These are phyloP conservation scores for Cercospora janseana DNA, from an alignment of 2,329 filamentous ascomycete genomes.

Conservation along the genomic window DNA sequence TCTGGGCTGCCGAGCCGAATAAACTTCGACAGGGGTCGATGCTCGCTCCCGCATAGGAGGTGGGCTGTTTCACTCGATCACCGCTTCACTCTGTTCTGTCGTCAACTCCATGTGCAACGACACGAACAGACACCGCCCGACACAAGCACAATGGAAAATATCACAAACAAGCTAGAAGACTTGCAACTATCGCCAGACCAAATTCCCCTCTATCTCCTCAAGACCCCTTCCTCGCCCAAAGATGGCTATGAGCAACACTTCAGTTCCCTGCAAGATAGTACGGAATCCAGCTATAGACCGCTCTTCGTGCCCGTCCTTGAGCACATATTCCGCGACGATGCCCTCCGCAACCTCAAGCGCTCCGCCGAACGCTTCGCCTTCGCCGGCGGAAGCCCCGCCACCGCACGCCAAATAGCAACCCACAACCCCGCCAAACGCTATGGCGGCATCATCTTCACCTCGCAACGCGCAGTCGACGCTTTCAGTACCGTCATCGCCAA, in stretches of 20 bases:
- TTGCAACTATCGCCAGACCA: slow-evolving; percentile 34
- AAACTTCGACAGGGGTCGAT: too few species aligned
- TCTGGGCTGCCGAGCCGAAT: too few species aligned
- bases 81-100: too few species aligned
- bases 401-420: slow-evolving; percentile 32
- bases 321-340: slow-evolving; percentile 63
- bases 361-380: slow-evolving; percentile 51
- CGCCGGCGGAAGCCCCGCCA: slow-evolving; percentile 32
- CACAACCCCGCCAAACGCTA: slow-evolving; percentile 50
- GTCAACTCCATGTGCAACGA: too few species aligned
- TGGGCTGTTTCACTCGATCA: too few species aligned
- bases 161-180: slow-evolving; percentile 27
- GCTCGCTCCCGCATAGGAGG: too few species aligned
- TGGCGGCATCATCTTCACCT: slow-evolving; percentile 80
- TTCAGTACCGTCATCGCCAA: slow-evolving; percentile 64
- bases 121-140: too few species aligned
- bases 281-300: slow-evolving; percentile 56
- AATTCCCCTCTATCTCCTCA: slow-evolving; percentile 67
- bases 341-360: slow-evolving; percentile 54
- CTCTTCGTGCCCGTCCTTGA: slow-evolving; percentile 74
- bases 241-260: slow-evolving; percentile 74
- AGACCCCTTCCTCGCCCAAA: slow-evolving; percentile 69
- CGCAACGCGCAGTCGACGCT: slow-evolving; percentile 77
- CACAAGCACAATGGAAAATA: slow-evolving; percentile 28
- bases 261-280: slow-evolving; percentile 35